Evolutionary conservation across 768 basidiomycete genomes (phyloP).

Genomic region (Pleurotus eryngii): DNA sequence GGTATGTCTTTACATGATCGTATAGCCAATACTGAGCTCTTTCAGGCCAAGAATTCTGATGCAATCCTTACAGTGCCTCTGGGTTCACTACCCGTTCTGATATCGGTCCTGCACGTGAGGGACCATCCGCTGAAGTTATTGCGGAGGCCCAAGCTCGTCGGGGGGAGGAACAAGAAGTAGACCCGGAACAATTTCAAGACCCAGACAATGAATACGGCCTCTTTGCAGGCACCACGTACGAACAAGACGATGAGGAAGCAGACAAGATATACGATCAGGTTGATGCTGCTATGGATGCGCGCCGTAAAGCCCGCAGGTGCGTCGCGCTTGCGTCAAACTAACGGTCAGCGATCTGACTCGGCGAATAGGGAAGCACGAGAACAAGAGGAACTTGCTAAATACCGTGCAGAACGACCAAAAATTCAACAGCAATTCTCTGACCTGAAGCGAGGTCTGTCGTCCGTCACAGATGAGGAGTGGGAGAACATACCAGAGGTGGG

Average conservation of each 20-base stretch:
- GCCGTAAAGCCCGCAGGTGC: no score
- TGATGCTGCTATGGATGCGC: conserved; percentile 84
- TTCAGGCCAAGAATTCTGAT: no score
- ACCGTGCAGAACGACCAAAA: conserved; percentile 86
- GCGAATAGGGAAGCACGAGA: conserved; percentile 68
- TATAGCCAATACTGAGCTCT: no score
- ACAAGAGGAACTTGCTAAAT: conserved; percentile 66
- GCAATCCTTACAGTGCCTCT: no score
- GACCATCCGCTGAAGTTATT: no score
- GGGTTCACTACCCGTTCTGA: no score
- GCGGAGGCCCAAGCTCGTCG: no score
- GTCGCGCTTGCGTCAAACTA: conserved; percentile 17
- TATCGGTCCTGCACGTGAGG: no score
- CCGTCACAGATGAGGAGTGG: conserved; percentile 94
- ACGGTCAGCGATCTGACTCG: no score
- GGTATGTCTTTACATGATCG: no score
- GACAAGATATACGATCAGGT: conserved; percentile 97
- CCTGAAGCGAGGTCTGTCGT: conserved; percentile 83
- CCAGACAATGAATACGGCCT: conserved; percentile 97
- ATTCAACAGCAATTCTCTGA: conserved; percentile 96
- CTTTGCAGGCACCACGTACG: conserved; percentile 94
- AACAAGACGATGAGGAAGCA: conserved; percentile 97
- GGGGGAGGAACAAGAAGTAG: conserved; percentile 85
- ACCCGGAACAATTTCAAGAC: conserved; percentile 92
- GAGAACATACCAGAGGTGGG: conserved; percentile 93